Percentiles rank a stretch among this genome's conserved stretches.
Evolutionary conservation across 164 flowering plant species (phyloP).

Genomic region (grape (Vitis vinifera)): ASM3070453v1 NC_081815.1:12987501-12988000

Average conservation of each 20-base stretch:
- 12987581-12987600: slow-evolving; percentile 9
- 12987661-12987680: slow-evolving; percentile 87
- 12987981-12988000: neutral
- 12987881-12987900: slow-evolving; percentile 90
- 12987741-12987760: slow-evolving; percentile 69
- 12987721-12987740: slow-evolving; percentile 70
- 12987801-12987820: slow-evolving; percentile 54
- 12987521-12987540: neutral
- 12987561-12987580: neutral
- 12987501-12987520: neutral
- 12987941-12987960: too few relatives aligned
- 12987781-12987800: slow-evolving; percentile 62
- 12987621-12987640: slow-evolving; percentile 85
- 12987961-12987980: neutral
- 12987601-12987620: slow-evolving; percentile 94
- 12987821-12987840: slow-evolving; percentile 83
- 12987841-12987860: slow-evolving; percentile 82
- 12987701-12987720: slow-evolving; percentile 74
- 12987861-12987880: slow-evolving; percentile 78
- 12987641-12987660: slow-evolving; percentile 77
- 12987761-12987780: slow-evolving; percentile 59
- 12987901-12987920: slow-evolving; percentile 77
- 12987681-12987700: slow-evolving; percentile 89
- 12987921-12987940: neutral
- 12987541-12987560: too few relatives aligned